phyloP scores from a whole-genome alignment of 495 filamentous ascomycete species.

The Pseudomonodictys pantanalensis region DNA sequence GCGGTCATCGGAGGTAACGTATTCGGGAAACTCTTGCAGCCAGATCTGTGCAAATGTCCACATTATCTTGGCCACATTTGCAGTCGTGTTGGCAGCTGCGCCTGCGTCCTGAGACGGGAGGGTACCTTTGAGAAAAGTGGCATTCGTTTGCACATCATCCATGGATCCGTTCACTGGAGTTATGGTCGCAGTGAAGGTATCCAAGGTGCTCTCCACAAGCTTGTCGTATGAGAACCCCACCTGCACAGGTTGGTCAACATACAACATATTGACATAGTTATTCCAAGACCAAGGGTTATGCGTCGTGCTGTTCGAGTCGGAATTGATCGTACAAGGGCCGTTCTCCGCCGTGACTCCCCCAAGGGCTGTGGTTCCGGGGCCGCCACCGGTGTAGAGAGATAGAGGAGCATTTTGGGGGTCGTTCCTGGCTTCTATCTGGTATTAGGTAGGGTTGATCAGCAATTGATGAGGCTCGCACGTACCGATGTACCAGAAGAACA shows the following conservation, averaged over 20 bases:
- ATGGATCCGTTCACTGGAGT: slow-evolving; percentile 3
- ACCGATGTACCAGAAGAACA: slow-evolving; percentile 29
- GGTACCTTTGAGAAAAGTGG: slow-evolving; percentile 38
- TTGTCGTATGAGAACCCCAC: slow-evolving; percentile 39
- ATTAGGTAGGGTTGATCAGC: neutral
- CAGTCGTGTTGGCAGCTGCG: slow-evolving; percentile 14
- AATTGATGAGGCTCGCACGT: neutral
- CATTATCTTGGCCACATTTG: slow-evolving; percentile 10
- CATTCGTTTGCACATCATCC: slow-evolving; percentile 5
- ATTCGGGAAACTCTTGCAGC: slow-evolving; percentile 21
- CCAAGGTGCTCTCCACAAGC: slow-evolving; percentile 48
- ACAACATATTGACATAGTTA: slow-evolving; percentile 44
- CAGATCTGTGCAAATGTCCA: slow-evolving; percentile 23
- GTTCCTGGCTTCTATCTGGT: slow-evolving; percentile 4
- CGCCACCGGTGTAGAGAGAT: slow-evolving; percentile 19
- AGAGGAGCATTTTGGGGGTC: slow-evolving; percentile 16
- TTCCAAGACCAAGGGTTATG: slow-evolving; percentile 28
- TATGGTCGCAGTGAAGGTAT: slow-evolving; percentile 17
- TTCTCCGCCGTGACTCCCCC: slow-evolving; percentile 11
- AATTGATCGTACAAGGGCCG: slow-evolving; percentile 47
- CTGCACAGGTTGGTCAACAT: slow-evolving; percentile 21
- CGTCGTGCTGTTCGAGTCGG: slow-evolving; percentile 38
- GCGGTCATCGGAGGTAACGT: slow-evolving; percentile 10
- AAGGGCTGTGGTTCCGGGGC: slow-evolving; percentile 14
- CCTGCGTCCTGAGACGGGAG: slow-evolving; percentile 9